Percentiles rank a stretch among this genome's conserved stretches.
phyloP scores from a whole-genome alignment of 257 asterid species.

The Gynochthodes officinalis region DNA sequence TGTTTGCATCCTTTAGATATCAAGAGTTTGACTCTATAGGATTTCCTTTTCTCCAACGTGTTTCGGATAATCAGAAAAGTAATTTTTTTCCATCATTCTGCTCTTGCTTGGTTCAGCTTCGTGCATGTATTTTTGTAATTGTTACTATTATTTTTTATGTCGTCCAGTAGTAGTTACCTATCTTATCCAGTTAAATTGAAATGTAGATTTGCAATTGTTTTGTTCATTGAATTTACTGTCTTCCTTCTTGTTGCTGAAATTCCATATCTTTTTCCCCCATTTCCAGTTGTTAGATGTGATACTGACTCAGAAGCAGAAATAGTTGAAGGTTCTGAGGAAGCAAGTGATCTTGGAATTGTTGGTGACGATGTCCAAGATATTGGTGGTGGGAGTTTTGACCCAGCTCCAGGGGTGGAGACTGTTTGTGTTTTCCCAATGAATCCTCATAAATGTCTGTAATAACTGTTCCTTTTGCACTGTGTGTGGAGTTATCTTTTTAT shows the following conservation, averaged over 20 bases:
- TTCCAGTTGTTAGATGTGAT: slow-evolving; percentile 69
- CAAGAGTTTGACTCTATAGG: neutral
- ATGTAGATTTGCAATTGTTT: neutral
- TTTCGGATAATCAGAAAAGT: neutral
- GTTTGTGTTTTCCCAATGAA: slow-evolving; percentile 87
- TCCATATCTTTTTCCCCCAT: neutral
- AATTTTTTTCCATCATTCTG: neutral
- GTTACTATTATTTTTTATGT: neutral
- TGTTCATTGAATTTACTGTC: neutral
- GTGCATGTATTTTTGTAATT: neutral
- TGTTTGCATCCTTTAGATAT: neutral
- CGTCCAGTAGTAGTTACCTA: neutral
- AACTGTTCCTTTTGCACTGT: neutral
- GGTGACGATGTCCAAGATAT: slow-evolving; percentile 86
- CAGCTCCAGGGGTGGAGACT: slow-evolving; percentile 87
- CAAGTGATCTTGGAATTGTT: slow-evolving; percentile 74
- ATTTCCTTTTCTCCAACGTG: neutral
- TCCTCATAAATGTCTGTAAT: slow-evolving; percentile 66
- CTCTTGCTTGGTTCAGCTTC: neutral
- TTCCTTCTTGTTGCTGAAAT: neutral
- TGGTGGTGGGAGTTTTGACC: slow-evolving; percentile 48
- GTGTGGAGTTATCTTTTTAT: neutral
- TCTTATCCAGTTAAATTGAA: too few species aligned
- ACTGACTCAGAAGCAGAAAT: slow-evolving; percentile 58
- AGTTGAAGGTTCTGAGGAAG: slow-evolving; percentile 52